These are phyloP conservation scores for Phalaenopsis hybrid DNA, from an alignment of 116 monocot species.

Conservation along the genomic window DNA sequence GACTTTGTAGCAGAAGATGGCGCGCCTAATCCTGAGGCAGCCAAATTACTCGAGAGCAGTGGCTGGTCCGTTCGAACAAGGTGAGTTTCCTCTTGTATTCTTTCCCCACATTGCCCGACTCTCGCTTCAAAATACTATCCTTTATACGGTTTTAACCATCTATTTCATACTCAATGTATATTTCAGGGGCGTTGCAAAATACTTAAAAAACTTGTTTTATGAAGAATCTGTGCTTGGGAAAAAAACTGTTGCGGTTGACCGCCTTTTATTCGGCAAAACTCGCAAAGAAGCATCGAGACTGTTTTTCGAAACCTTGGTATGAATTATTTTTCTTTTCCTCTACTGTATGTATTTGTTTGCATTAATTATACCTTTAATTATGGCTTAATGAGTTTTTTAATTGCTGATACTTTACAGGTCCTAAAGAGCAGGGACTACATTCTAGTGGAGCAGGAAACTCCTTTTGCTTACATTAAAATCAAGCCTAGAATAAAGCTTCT, in stretches of 20 bases:
- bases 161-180: not conserved
- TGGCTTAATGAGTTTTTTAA: too few species aligned
- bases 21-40: slow-evolving; percentile 49
- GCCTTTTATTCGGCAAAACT: slow-evolving; percentile 73
- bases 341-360: too few species aligned
- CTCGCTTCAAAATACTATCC: too few species aligned
- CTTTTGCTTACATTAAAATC: slow-evolving; percentile 56
- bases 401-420: slow-evolving; percentile 36
- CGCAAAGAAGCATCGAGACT: slow-evolving; percentile 99
- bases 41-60: slow-evolving; percentile 63
- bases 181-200: slow-evolving; percentile 77
- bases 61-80: slow-evolving; percentile 96
- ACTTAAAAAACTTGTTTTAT: slow-evolving; percentile 73
- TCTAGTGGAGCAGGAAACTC: slow-evolving; percentile 57
- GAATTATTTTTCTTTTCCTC: not conserved
- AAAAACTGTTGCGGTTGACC: slow-evolving; percentile 60
- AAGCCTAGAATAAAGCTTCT: slow-evolving; percentile 64
- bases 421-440: slow-evolving; percentile 81
- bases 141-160: too few species aligned
- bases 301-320: slow-evolving; percentile 99
- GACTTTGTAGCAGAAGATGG: slow-evolving; percentile 53
- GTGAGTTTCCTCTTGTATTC: slow-evolving; percentile 15
- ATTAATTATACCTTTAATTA: too few species aligned
- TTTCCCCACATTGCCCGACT: too few species aligned
- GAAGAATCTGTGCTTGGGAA: slow-evolving; percentile 65